Conservation (phyloP, 305 asterid species). For the Rubia peregrina region DNA sequence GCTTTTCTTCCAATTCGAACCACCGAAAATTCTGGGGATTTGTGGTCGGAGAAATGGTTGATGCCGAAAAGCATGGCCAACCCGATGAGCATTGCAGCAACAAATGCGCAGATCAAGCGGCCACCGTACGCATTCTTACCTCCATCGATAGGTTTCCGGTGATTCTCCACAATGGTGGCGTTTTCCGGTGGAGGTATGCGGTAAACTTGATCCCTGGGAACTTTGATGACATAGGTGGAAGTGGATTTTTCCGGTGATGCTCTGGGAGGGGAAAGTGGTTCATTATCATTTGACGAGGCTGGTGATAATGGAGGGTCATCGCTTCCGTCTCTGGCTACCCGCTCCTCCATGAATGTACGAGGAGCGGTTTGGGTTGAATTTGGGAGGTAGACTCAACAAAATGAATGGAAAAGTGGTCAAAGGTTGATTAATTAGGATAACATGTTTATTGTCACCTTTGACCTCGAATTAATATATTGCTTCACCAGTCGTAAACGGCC, state of each 20-base stretch:
- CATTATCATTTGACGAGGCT: background rate
- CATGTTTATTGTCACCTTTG: background rate
- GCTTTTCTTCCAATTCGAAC: constrained; percentile 22
- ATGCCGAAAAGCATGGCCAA: constrained; percentile 7
- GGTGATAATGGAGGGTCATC: constrained; percentile 20
- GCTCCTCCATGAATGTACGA: constrained; percentile 67
- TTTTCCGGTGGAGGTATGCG: constrained; percentile 76
- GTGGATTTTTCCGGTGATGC: background rate
- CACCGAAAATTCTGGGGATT: constrained; percentile 37
- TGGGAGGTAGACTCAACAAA: constrained; percentile 1
- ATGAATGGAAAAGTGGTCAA: constrained; percentile 5
- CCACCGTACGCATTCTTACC: constrained; percentile 9
- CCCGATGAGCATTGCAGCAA: constrained; percentile 15
- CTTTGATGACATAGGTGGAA: constrained; percentile 42
- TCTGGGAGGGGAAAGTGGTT: constrained; percentile 9
- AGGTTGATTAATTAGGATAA: constrained; percentile 4
- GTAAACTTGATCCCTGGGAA: constrained; percentile 65
- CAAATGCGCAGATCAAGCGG: constrained; percentile 5
- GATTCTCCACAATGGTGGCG: constrained; percentile 41
- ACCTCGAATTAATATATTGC: too few species aligned
- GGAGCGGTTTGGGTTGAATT: constrained; percentile 40
- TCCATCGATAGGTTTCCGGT: constrained; percentile 19
- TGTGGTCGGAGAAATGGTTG: constrained; percentile 34
- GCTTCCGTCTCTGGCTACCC: constrained; percentile 36
- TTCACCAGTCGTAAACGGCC: background rate